Conservation (phyloP, 2,329 filamentous ascomycete genomes). For the Fusarium globosum region DNA sequence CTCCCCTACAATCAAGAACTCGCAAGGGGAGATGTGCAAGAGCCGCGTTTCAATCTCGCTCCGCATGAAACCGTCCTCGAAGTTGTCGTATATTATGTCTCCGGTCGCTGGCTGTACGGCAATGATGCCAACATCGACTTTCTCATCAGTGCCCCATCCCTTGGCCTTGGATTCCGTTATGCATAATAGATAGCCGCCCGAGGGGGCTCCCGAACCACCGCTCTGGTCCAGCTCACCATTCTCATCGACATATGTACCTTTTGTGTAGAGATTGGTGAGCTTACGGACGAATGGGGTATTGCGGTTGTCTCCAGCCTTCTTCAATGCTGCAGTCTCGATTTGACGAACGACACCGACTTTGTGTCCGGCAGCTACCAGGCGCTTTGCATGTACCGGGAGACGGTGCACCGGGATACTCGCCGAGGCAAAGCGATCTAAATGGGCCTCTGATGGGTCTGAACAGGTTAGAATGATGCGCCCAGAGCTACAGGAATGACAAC, state of each 20-base stretch:
- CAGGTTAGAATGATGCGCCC: neutral
- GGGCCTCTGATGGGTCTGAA: conserved; percentile 85
- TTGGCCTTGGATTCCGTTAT: conserved; percentile 88
- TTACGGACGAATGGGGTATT: conserved; percentile 93
- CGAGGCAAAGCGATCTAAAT: conserved; percentile 91
- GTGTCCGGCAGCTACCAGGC: conserved; percentile 89
- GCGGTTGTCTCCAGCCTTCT: conserved; percentile 93
- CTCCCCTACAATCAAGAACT: conserved; percentile 92
- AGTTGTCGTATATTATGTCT: conserved; percentile 94
- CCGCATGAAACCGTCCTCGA: conserved; percentile 97
- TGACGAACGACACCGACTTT: conserved; percentile 97
- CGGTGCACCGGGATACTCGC: conserved; percentile 95
- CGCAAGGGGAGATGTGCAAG: conserved; percentile 93
- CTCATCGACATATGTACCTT: conserved; percentile 97
- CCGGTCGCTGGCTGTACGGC: conserved; percentile 96
- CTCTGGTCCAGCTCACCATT: conserved; percentile 78
- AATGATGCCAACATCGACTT: conserved; percentile 89
- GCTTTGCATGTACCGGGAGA: conserved; percentile 91
- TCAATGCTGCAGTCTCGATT: conserved; percentile 93
- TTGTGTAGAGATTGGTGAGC: conserved; percentile 96
- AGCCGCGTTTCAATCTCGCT: conserved; percentile 96
- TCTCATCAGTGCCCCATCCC: conserved; percentile 86
- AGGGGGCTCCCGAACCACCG: conserved; percentile 58
- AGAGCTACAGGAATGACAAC: conserved; percentile 40
- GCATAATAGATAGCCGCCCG: conserved; percentile 90